Conservation (phyloP, 2,329 filamentous ascomycete species). For the Alternaria conjuncta region DNA sequence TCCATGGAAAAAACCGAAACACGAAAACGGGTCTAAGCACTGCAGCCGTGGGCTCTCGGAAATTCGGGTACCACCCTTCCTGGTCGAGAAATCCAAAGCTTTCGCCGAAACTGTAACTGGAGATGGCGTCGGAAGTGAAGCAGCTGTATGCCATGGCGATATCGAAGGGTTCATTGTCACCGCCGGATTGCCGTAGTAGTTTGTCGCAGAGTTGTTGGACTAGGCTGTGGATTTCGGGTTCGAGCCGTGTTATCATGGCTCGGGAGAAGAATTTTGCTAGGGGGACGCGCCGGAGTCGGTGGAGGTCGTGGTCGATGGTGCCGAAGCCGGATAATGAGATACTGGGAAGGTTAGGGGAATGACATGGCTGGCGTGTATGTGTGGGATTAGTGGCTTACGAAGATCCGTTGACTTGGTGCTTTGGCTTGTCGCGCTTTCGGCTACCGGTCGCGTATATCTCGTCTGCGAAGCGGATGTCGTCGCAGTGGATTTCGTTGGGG, state of each 20-base stretch:
- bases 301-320: constrained; percentile 37
- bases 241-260: constrained; percentile 31
- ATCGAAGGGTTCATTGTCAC: constrained; percentile 23
- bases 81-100: constrained; percentile 34
- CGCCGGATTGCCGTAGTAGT: constrained; percentile 25
- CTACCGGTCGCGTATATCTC: constrained; percentile 38
- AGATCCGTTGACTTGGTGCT: constrained; percentile 35
- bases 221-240: constrained; percentile 27
- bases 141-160: constrained; percentile 36
- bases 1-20: constrained; percentile 34
- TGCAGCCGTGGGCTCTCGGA: constrained; percentile 27
- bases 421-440: constrained; percentile 33
- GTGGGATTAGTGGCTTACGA: constrained; percentile 16
- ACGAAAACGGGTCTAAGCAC: constrained; percentile 30
- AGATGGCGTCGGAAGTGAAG: constrained; percentile 34
- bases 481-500: constrained; percentile 41
- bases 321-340: constrained; percentile 31
- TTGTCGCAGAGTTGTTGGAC: constrained; percentile 36
- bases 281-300: constrained; percentile 39
- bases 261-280: constrained; percentile 48
- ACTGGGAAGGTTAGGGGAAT: constrained; percentile 3
- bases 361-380: not conserved
- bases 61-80: constrained; percentile 34
- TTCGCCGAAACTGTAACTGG: constrained; percentile 31
- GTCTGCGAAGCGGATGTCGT: constrained; percentile 38